Evolutionary conservation across 805 yeast genomes (phyloP), one percentile per base, ranked within the genome.

Genomic region (Yarrowia sp.): DNA sequence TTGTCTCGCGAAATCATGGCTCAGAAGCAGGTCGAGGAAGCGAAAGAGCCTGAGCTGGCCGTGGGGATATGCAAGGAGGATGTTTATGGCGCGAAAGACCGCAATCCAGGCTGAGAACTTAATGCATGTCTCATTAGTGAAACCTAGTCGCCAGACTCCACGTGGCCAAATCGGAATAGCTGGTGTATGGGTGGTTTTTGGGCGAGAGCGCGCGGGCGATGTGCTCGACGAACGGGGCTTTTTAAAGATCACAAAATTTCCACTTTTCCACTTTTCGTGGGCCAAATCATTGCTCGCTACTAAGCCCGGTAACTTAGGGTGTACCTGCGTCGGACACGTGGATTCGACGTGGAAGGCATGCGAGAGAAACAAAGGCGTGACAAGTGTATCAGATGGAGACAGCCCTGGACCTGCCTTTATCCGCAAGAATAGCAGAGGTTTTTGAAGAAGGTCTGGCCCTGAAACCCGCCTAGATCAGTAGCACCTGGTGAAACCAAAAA

Each of bases 41-140:
- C 51, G 33, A 27, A 12, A 18, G 53, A 27, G 36, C 36, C 31
- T 36, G 31, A 36, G 49, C 29, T 31, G n/a, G 53, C 53, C 53
- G 55, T 47, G 55, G 55, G 16, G 55, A 31, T 31, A 31, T 47
- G 55, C 55, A 47, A 21, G 29, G 12, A 29, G n/a, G 14, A 47
- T 31, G 55, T 47, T 46, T 47, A 47, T 47, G 55, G 55, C 55
- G 29, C 55, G 55, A 47, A 47, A 47, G 55, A 32, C 55, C 55
- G 55, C 55, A 47, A 47, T 47, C 55, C 55, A 47, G 55, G 55
- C 55, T 47, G 55, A 47, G 55, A 47, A 47, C 55, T 32, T 47
- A 47, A 47, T 31, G 55, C 38, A 31, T 19, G 55, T 31, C 55
- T 39, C 27, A 41, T 27, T 3, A 56, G 27, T 25, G 7, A 29